Percentiles rank a stretch among this genome's conserved stretches.
phyloP scores from a whole-genome alignment of 257 asterid species.

The Linaria vulgaris region DNA sequence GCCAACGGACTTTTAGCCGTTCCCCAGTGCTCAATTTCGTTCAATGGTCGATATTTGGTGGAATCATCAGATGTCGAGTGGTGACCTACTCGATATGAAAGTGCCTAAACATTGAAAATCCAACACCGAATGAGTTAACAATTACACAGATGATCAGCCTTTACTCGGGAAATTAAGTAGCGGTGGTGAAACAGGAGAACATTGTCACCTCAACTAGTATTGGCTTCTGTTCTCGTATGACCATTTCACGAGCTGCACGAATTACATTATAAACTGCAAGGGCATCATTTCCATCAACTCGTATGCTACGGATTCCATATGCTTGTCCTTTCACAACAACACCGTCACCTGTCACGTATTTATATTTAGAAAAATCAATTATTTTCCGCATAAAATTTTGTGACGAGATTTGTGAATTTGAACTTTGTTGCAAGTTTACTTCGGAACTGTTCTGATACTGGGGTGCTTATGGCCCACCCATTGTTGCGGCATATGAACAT shows the following conservation, averaged over 20 bases:
- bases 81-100: conserved; percentile 85
- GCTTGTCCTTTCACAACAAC: conserved; percentile 78
- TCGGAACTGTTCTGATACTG: conserved; percentile 67
- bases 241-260: conserved; percentile 77
- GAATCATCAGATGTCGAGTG: conserved; percentile 98
- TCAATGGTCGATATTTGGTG: conserved; percentile 66
- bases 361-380: background rate
- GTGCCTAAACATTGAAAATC: conserved; percentile 41
- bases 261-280: conserved; percentile 69
- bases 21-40: conserved; percentile 85
- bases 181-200: background rate
- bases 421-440: conserved; percentile 37
- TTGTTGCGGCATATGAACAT: conserved; percentile 84
- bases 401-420: no score
- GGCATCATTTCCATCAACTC: conserved; percentile 89
- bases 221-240: conserved; percentile 66
- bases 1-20: conserved; percentile 52
- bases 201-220: conserved; percentile 78
- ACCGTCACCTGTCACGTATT: conserved; percentile 68
- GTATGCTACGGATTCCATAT: conserved; percentile 74
- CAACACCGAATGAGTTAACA: no score
- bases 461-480: conserved; percentile 98
- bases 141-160: no score
- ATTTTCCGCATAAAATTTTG: no score
- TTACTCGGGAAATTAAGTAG: no score